Percentiles rank a stretch among this genome's conserved stretches.
phyloP scores from a whole-genome alignment of 441 rosid genomes.

The Aleurites moluccanus region DNA sequence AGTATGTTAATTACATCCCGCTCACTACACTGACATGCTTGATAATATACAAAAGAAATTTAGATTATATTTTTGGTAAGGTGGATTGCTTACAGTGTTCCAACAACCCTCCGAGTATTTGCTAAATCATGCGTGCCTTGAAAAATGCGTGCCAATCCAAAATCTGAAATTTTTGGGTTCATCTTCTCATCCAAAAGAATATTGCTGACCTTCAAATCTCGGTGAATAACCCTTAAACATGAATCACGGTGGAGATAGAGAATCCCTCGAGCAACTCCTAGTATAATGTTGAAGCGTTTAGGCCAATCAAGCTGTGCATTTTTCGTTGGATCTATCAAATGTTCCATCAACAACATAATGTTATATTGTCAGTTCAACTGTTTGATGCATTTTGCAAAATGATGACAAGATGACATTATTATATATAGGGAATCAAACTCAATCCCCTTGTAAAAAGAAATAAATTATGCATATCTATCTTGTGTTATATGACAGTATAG shows the following conservation, averaged over 20 bases:
- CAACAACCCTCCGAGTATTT: constrained; percentile 14
- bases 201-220: constrained; percentile 20
- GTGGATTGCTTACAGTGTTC: constrained; percentile 27
- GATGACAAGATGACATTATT: not conserved
- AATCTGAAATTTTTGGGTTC: constrained; percentile 31
- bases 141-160: constrained; percentile 30
- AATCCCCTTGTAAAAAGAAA: not conserved
- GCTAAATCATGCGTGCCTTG: constrained; percentile 15
- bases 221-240: constrained; percentile 25
- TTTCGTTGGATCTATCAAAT: not conserved
- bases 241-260: constrained; percentile 32
- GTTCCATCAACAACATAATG: too few relatives aligned
- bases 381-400: too few relatives aligned
- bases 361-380: too few relatives aligned
- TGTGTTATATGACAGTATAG: too few relatives aligned
- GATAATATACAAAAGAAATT: too few relatives aligned
- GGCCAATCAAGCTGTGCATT: constrained; percentile 18
- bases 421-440: not conserved
- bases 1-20: too few relatives aligned
- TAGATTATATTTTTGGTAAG: too few relatives aligned
- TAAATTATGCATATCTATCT: too few relatives aligned
- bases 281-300: constrained; percentile 11
- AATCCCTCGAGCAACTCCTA: constrained; percentile 23
- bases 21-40: too few relatives aligned
- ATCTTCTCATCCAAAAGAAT: constrained; percentile 24